Conservation (phyloP, 106 monocot genomes). For the Phalaenopsis aphrodite region DNA sequence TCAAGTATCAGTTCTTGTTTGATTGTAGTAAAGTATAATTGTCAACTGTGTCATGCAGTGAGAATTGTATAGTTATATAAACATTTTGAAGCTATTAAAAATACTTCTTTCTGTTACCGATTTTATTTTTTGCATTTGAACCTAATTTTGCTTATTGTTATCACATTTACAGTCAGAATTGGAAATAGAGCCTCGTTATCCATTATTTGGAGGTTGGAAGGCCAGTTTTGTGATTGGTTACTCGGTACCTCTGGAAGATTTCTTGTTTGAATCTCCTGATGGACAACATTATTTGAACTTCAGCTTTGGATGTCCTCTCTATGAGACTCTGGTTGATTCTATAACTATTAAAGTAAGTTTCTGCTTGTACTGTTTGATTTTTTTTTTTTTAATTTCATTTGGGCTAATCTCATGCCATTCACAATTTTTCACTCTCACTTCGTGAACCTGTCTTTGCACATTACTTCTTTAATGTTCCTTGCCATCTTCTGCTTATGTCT, state of each 20-base stretch:
- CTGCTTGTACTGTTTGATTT: background rate
- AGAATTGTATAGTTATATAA: background rate
- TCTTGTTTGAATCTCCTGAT: slow-evolving; percentile 53
- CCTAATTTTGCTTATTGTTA: background rate
- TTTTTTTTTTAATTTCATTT: background rate
- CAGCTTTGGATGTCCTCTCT: slow-evolving; percentile 66
- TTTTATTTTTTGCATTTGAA: background rate
- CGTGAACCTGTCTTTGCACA: background rate
- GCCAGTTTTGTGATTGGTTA: slow-evolving; percentile 61
- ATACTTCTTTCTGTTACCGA: background rate
- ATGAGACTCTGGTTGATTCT: slow-evolving; percentile 63
- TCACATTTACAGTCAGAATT: slow-evolving; percentile 68
- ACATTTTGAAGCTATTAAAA: background rate
- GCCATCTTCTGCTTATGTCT: background rate
- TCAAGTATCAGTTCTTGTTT: background rate
- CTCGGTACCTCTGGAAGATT: slow-evolving; percentile 67
- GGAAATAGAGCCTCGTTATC: slow-evolving; percentile 84
- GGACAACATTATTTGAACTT: slow-evolving; percentile 64
- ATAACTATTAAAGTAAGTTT: slow-evolving; percentile 63
- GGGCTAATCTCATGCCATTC: background rate
- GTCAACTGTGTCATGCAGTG: background rate
- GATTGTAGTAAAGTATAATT: background rate
- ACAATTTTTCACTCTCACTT: background rate
- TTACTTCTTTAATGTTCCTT: background rate
- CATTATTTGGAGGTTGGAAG: slow-evolving; percentile 91